phyloP scores from a whole-genome alignment of 2,329 filamentous ascomycete genomes.

The Fusarium redolens region DNA sequence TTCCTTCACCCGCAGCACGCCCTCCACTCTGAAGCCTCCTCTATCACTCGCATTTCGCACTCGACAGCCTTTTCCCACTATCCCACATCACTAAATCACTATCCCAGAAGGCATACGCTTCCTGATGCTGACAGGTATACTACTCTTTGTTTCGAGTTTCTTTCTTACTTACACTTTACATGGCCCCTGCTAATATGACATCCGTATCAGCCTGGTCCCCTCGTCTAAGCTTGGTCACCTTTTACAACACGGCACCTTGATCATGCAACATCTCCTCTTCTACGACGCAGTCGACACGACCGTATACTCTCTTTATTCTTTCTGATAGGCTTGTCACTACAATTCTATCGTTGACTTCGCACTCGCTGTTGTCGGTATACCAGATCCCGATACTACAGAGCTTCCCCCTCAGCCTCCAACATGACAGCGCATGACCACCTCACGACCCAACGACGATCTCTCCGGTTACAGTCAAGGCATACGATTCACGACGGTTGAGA shows the following conservation, averaged over 20 bases:
- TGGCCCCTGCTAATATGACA: constrained; percentile 28
- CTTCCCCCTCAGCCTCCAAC: constrained; percentile 31
- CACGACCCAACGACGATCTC: background rate
- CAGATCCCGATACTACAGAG: constrained; percentile 17
- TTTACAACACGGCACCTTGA: constrained; percentile 8
- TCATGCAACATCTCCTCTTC: background rate
- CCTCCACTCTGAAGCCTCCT: constrained; percentile 35
- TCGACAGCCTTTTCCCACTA: constrained; percentile 12
- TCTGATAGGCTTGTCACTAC: background rate
- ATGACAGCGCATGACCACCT: constrained; percentile 26
- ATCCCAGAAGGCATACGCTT: background rate
- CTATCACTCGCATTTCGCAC: constrained; percentile 31
- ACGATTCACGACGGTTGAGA: background rate
- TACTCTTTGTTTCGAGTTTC: background rate
- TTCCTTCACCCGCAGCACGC: constrained; percentile 32
- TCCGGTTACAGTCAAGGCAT: background rate
- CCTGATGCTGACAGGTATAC: background rate
- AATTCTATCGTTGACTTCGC: background rate
- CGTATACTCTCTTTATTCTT: background rate
- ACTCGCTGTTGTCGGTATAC: constrained; percentile 6
- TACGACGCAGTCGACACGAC: background rate
- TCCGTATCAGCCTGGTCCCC: constrained; percentile 20
- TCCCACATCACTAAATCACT: background rate
- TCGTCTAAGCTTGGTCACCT: constrained; percentile 34
- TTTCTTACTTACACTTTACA: background rate